Conservation (phyloP, 73 alveolate species). For the Paraurostyla sp. region DNA sequence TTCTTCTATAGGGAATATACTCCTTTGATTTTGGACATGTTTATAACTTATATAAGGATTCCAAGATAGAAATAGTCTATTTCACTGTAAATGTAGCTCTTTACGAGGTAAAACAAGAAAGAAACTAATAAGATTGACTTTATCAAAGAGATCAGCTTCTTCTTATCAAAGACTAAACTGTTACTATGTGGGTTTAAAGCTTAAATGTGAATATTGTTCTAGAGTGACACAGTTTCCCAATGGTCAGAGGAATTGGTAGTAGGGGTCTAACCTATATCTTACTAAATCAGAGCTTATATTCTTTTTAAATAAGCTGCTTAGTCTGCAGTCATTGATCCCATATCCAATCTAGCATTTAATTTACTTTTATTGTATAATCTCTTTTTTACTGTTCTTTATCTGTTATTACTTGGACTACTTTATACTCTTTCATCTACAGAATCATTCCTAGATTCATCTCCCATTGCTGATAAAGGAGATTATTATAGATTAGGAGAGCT, state of each 20-base stretch:
- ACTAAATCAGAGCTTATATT: neutral
- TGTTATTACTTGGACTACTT: neutral
- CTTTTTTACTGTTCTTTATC: neutral
- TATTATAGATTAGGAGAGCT: too few relatives aligned
- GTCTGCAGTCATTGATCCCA: constrained; percentile 27
- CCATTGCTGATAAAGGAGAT: neutral
- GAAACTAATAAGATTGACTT: neutral
- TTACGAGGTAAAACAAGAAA: neutral
- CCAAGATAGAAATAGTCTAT: constrained; percentile 24
- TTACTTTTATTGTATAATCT: constrained; percentile 1
- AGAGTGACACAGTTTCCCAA: constrained; percentile 27
- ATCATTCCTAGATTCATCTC: neutral
- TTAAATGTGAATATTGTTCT: constrained; percentile 4
- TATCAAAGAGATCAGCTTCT: neutral
- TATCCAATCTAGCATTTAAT: neutral
- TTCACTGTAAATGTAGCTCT: neutral
- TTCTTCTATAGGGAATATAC: neutral
- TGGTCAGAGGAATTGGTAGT: neutral
- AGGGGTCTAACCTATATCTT: neutral
- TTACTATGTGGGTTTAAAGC: constrained; percentile 10
- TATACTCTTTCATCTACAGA: constrained; percentile 24
- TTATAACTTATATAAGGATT: neutral
- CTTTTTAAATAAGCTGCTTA: neutral
- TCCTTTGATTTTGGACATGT: neutral
- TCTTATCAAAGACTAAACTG: constrained; percentile 12